Evolutionary conservation across 1,284 basidiomycete genomes (phyloP).

Genomic region (Cutaneotrichosporon dermatis): DNA sequence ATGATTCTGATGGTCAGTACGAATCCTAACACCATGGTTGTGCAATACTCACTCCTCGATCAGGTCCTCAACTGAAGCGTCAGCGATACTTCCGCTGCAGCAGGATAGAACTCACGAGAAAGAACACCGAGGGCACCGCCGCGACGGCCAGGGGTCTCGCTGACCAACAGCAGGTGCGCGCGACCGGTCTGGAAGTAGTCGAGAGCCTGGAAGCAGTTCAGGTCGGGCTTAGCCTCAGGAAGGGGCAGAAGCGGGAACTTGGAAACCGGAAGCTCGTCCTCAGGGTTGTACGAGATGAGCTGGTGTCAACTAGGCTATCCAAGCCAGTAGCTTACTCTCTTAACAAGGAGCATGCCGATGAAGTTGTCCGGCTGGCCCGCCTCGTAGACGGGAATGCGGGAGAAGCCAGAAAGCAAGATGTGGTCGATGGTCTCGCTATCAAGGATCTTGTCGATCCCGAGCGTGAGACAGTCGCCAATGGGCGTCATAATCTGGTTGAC

Average conservation of each 20-base stretch:
- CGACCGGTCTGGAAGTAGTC: conserved; percentile 84
- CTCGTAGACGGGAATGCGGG: conserved; percentile 86
- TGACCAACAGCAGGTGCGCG: conserved; percentile 85
- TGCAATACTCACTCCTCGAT: conserved; percentile 45
- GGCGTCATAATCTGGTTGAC: conserved; percentile 84
- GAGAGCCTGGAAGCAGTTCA: conserved; percentile 65
- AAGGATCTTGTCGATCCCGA: conserved; percentile 66
- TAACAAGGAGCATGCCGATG: conserved; percentile 82
- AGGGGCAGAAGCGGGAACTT: conserved; percentile 72
- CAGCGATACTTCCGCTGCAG: neutral
- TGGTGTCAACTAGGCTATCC: conserved; percentile 36
- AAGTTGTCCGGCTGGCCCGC: conserved; percentile 70
- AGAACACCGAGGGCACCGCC: conserved; percentile 79
- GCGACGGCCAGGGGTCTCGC: conserved; percentile 69
- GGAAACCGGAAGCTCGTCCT: conserved; percentile 69
- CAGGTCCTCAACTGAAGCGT: conserved; percentile 45
- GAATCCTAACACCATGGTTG: conserved; percentile 3
- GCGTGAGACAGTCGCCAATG: conserved; percentile 55
- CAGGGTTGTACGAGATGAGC: conserved; percentile 87
- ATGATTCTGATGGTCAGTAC: conserved; percentile 41
- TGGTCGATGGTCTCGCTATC: conserved; percentile 73
- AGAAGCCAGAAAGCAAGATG: conserved; percentile 77
- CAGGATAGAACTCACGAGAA: conserved; percentile 45
- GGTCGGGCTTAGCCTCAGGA: conserved; percentile 81
- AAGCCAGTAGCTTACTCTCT: conserved; percentile 56